Base-by-base conservation (phyloP, 2,329 filamentous ascomycete genomes). In the Fusarium palustre region DNA sequence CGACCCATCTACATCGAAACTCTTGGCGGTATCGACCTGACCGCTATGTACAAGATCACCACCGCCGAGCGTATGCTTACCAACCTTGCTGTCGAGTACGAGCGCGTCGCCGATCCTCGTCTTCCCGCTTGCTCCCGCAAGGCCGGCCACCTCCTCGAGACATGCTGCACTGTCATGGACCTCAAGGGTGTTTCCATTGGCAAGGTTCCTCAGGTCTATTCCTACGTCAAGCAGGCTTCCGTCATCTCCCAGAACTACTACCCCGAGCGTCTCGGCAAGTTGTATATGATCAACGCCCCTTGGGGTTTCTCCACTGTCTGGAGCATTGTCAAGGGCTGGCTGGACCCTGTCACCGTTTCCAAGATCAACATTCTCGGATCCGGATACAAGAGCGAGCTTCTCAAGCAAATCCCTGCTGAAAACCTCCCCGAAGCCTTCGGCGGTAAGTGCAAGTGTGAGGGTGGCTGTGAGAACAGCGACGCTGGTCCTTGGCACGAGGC, bases 211-310 rank as follows among this genome's bases (percentile, higher is more conserved):
- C 91, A 91, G 66, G 95, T 97, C 61, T 97, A 97, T 85, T 87
- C 89, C 56, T 98, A 97, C 84, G 88, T 99, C 73, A 89, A 89
- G 76, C 88, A 91, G 79, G 94, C 93, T 46, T 96, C 93, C 34
- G 90, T 85, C 79, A 92, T 99, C 82, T 97, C 93, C 70, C 96
- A 98, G 83, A 97, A 98, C 88, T 97, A 98, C 89, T 99, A 99
- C 84, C 96, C 96, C 10, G 96, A 99, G 87, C 92, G 96, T 63
- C 87, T 99, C 63, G 96, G 96, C 77, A 94, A 94, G 82, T 87
- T 99, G 78, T 99, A 97, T 87, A 84, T 99, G 75, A 97, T 99
- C 89, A 99, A 99, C 83, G 93, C 95, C 5, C 94, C 94, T 22
- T 98, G 94, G 94, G 94, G 94, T 28, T 98, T 98, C 86, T 91